Base-by-base conservation (phyloP, 2,329 filamentous ascomycete genomes). In the Alternaria longipes region DNA sequence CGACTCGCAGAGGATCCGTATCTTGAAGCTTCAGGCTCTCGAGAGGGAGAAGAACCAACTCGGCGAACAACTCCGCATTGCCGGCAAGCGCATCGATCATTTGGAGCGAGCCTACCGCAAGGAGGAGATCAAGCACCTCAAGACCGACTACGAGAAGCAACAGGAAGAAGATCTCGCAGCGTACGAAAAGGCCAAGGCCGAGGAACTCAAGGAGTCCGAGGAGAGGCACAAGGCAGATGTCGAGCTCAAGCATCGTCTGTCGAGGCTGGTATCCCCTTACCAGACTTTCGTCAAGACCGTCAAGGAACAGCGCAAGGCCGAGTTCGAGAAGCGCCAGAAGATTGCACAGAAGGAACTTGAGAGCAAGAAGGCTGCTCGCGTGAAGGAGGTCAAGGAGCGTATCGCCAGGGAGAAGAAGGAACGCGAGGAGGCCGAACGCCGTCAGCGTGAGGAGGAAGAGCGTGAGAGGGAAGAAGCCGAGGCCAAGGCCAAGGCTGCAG, bases 21-120 rank as follows among this genome's bases (percentile, higher is more conserved):
- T 92, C 70, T 91, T 99, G 83, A 98, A 98, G 85, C 87, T 99
- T 59, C 91, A 92, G 63, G 94, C 97, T 81, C 88, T 99, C 11
- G 95, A 98, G 83, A 94, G 94, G 72, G 95, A 98, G 85, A 99
- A 98, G 90, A 97, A 94, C 75, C 93, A 95, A 76, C 89, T 97
- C 69, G 92, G 91, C 66, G 93, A 97, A 82, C 93, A 91, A 78
- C 88, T 98, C 54, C 90, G 93, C 73, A 89, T 97, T 72, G 96
- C 94, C 62, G 93, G 91, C 79, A 98, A 97, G 88, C 91, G 95
- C 67, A 92, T 97, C 73, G 95, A 99, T 77, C 94, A 99, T 82
- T 84, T 99, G 72, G 95, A 99, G 84, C 92, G 95, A 83, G 95
- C 95, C 38, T 96, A 96, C 87, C 90, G 95, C 74, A 92, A 94